Evolutionary conservation across 2,329 filamentous ascomycete genomes (phyloP).

Genomic region (Talaromyces albobiverticillius): DNA sequence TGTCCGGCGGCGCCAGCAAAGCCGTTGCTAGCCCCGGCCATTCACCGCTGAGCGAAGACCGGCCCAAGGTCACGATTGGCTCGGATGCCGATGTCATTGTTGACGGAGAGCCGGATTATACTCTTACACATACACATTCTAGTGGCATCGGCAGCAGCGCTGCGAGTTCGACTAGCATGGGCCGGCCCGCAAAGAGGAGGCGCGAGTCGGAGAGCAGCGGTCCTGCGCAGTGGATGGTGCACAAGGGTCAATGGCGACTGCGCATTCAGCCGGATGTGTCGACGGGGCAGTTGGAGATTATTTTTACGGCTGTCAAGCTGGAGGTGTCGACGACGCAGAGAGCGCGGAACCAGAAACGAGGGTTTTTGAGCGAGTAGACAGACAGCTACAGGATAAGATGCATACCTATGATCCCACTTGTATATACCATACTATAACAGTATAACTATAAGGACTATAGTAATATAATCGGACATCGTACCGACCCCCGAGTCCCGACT

Average conservation of each 20-base stretch:
- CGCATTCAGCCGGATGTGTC: conserved; percentile 56
- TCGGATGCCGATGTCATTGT: conserved; percentile 42
- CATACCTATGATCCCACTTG: too few relatives aligned
- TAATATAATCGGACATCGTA: too few relatives aligned
- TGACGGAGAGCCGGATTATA: conserved; percentile 34
- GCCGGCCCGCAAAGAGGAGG: conserved; percentile 34
- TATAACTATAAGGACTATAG: too few relatives aligned
- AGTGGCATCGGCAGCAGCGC: neutral
- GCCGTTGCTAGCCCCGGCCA: conserved; percentile 66
- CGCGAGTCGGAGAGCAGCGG: conserved; percentile 21
- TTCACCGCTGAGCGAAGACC: conserved; percentile 67
- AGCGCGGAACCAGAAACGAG: conserved; percentile 62
- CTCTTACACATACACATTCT: conserved; percentile 15
- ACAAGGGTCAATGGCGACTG: conserved; percentile 69
- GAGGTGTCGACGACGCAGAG: conserved; percentile 67
- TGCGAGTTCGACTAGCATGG: neutral
- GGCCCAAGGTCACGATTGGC: conserved; percentile 64
- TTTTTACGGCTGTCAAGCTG: conserved; percentile 72
- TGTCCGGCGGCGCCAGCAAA: conserved; percentile 56
- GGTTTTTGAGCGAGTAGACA: conserved; percentile 52
- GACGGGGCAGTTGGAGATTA: conserved; percentile 56
- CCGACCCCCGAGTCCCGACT: too few relatives aligned
- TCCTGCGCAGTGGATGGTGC: conserved; percentile 57
- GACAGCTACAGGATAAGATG: too few relatives aligned
- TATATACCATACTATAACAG: too few relatives aligned